Conservation (phyloP, 2,329 filamentous ascomycete species). For the Ceratocystis albifundus region DNA sequence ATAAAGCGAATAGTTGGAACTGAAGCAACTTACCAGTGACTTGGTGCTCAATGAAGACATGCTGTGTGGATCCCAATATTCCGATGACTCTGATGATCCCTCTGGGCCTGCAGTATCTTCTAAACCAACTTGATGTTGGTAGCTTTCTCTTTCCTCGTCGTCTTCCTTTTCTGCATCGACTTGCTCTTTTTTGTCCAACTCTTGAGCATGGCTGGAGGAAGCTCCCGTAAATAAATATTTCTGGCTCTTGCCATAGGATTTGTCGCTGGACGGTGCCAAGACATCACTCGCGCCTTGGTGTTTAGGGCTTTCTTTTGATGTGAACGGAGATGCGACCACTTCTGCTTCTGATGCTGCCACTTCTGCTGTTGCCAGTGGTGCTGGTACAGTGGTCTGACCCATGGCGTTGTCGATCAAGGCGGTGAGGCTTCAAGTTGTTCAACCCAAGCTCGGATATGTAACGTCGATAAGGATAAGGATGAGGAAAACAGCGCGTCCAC, state of each 20-base stretch:
- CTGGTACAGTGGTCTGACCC: conserved; percentile 9
- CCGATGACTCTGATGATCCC: not conserved
- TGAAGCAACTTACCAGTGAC: conserved; percentile 40
- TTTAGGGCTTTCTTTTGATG: not conserved
- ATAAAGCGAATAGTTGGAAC: not conserved
- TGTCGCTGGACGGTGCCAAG: not conserved
- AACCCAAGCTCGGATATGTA: not conserved
- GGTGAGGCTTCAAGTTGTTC: not conserved
- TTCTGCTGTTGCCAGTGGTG: not conserved
- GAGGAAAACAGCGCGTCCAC: not conserved
- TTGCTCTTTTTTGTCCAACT: not conserved
- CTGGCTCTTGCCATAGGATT: not conserved
- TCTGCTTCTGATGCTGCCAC: conserved; percentile 3
- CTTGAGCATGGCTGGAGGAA: not conserved
- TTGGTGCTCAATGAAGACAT: conserved; percentile 46
- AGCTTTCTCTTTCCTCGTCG: not conserved
- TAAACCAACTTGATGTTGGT: not conserved
- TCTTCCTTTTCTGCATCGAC: not conserved
- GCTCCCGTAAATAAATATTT: not conserved
- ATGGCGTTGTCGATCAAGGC: conserved; percentile 12
- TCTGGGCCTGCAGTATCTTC: not conserved
- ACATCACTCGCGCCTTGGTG: not conserved
- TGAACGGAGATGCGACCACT: not conserved
- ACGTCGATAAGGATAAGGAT: conserved; percentile 1
- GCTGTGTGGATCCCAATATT: conserved; percentile 45